These are phyloP conservation scores for Amyloporia xantha DNA, from an alignment of 768 basidiomycete species.

Conservation along the genomic window DNA sequence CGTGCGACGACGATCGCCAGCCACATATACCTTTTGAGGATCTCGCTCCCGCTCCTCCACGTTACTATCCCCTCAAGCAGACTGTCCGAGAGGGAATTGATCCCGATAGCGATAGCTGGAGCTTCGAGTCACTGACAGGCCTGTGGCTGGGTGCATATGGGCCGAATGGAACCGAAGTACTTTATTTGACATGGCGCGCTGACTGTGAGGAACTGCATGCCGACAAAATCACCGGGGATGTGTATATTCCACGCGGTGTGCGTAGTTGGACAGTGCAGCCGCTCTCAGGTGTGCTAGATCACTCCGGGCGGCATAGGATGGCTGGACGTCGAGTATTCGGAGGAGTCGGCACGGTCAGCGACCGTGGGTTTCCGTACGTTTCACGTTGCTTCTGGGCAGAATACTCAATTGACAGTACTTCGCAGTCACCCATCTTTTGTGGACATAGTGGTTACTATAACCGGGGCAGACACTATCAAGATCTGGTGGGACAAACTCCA, in stretches of 20 bases:
- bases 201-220: slow-evolving; percentile 5
- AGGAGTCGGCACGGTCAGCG: slow-evolving; percentile 9
- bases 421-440: neutral
- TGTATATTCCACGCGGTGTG: slow-evolving; percentile 14
- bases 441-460: no score
- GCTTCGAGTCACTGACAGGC: slow-evolving; percentile 6
- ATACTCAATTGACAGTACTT: no score
- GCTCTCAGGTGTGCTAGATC: neutral
- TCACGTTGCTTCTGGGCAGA: neutral
- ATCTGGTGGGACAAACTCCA: slow-evolving; percentile 12
- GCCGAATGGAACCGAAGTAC: slow-evolving; percentile 10
- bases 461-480: slow-evolving; percentile 10
- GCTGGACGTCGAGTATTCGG: neutral
- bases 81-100: slow-evolving; percentile 1
- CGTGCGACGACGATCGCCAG: neutral
- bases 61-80: slow-evolving; percentile 15
- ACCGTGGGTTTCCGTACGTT: slow-evolving; percentile 12
- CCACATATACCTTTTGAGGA: slow-evolving; percentile 4
- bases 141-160: slow-evolving; percentile 16
- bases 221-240: slow-evolving; percentile 16
- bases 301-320: neutral
- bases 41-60: slow-evolving; percentile 8
- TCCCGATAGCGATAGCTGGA: slow-evolving; percentile 6
- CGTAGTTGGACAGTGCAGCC: slow-evolving; percentile 9
- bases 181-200: slow-evolving; percentile 1